These are phyloP conservation scores for Pestalotiopsis sp. DNA, from an alignment of 2,329 filamentous ascomycete genomes.

Conservation along the genomic window DNA sequence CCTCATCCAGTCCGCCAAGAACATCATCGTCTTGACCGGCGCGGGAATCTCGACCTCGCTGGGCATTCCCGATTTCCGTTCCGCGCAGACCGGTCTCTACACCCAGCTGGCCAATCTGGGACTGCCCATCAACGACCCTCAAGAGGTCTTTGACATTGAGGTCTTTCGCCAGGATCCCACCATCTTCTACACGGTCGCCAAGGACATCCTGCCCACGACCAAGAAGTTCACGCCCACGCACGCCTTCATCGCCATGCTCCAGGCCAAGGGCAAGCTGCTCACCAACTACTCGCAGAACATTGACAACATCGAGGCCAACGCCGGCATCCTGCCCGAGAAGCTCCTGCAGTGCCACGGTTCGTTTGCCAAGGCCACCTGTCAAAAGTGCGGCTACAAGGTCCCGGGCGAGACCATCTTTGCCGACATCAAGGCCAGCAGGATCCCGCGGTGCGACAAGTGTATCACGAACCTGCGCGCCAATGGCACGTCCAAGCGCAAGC, in stretches of 20 bases:
- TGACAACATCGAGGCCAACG: constrained; percentile 89
- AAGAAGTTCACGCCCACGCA: constrained; percentile 89
- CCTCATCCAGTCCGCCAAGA: constrained; percentile 72
- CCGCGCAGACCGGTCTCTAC: constrained; percentile 90
- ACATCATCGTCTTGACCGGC: constrained; percentile 92
- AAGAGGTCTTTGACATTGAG: constrained; percentile 92
- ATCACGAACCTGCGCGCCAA: constrained; percentile 53
- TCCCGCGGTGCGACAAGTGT: constrained; percentile 80
- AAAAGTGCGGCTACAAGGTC: constrained; percentile 77
- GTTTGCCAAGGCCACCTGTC: constrained; percentile 88
- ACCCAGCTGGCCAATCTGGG: constrained; percentile 80
- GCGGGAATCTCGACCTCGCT: constrained; percentile 96
- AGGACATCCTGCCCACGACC: constrained; percentile 81
- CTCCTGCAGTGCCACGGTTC: constrained; percentile 96
- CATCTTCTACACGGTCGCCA: constrained; percentile 90
- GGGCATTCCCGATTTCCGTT: constrained; percentile 96
- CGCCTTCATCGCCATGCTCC: constrained; percentile 86
- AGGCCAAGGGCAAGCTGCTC: constrained; percentile 84
- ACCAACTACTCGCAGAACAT: constrained; percentile 99
- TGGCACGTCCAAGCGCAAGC: constrained; percentile 57
- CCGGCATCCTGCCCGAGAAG: constrained; percentile 79
- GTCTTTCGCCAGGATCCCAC: constrained; percentile 84
- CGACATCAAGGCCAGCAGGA: constrained; percentile 73
- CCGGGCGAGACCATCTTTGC: constrained; percentile 77
- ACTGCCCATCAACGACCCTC: constrained; percentile 71